These are phyloP conservation scores for Syncephalastrum contaminatum DNA, from an alignment of 371 early-diverging fungal genomes.

Conservation along the genomic window DNA sequence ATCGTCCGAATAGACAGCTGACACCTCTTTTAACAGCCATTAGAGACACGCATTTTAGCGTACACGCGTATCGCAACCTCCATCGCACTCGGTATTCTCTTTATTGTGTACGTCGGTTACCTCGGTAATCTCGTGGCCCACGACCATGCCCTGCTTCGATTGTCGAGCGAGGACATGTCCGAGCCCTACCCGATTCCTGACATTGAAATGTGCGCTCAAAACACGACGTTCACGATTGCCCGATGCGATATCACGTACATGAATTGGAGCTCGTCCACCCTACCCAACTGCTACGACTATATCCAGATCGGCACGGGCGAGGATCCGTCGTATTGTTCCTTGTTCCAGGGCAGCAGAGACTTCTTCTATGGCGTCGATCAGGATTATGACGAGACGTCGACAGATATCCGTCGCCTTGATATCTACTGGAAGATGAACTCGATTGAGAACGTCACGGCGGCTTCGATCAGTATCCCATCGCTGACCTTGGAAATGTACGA, in stretches of 20 bases:
- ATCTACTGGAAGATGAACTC: slow-evolving; percentile 39
- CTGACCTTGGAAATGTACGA: slow-evolving; percentile 32
- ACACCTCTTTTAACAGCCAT: slow-evolving; percentile 18
- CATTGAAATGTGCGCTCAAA: slow-evolving; percentile 37
- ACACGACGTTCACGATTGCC: slow-evolving; percentile 23
- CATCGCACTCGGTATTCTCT: slow-evolving; percentile 21
- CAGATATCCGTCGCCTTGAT: slow-evolving; percentile 31
- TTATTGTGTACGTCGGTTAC: slow-evolving; percentile 34
- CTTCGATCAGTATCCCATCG: slow-evolving; percentile 28
- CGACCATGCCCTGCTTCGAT: slow-evolving; percentile 33
- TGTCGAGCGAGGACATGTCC: slow-evolving; percentile 27
- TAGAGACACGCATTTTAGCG: slow-evolving; percentile 28
- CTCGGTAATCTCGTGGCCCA: slow-evolving; percentile 24
- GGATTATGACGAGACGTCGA: slow-evolving; percentile 10
- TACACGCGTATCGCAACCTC: slow-evolving; percentile 30
- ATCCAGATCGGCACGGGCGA: slow-evolving; percentile 9
- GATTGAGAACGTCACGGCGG: slow-evolving; percentile 12
- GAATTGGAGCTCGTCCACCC: slow-evolving; percentile 17
- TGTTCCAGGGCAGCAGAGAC: slow-evolving; percentile 24
- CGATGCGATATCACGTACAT: slow-evolving; percentile 24
- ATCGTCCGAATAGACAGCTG: neutral
- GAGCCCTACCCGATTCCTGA: slow-evolving; percentile 25
- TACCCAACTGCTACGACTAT: slow-evolving; percentile 19
- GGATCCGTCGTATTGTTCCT: slow-evolving; percentile 20
- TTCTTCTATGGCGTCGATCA: slow-evolving; percentile 23